Evolutionary conservation across 2,329 filamentous ascomycete genomes (phyloP).

Genomic region (Pseudogymnoascus sp.): DNA sequence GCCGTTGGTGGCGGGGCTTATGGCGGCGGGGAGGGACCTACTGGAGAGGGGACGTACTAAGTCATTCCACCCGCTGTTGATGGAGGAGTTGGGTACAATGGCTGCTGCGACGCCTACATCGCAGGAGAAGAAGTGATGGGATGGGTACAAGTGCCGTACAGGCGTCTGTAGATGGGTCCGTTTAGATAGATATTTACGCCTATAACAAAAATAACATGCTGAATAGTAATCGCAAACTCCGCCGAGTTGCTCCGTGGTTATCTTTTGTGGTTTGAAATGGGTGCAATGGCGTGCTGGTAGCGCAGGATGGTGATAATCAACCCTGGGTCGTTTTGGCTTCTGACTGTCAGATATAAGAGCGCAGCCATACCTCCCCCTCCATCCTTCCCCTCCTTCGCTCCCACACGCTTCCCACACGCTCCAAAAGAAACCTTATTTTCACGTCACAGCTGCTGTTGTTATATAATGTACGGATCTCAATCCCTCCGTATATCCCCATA

Average conservation of each 20-base stretch:
- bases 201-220: not conserved
- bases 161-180: not conserved
- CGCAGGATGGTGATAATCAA: not conserved
- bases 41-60: not conserved
- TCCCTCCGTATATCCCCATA: not conserved
- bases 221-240: conserved; percentile 1
- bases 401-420: not conserved
- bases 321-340: not conserved
- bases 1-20: not conserved
- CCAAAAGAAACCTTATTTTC: not conserved
- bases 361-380: not conserved
- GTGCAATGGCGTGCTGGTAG: not conserved
- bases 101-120: not conserved
- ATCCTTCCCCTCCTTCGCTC: not conserved
- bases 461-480: not conserved
- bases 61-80: not conserved
- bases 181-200: conserved; percentile 1
- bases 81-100: not conserved
- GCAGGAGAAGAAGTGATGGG: not conserved
- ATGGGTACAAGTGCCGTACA: not conserved
- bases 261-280: not conserved
- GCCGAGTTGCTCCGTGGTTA: not conserved
- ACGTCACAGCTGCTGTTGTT: not conserved
- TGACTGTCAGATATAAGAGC: not conserved
- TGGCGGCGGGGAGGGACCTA: not conserved